Evolutionary conservation across 108 stramenopile genomes (phyloP).

Genomic region (Cyclotella distinguenda): DNA sequence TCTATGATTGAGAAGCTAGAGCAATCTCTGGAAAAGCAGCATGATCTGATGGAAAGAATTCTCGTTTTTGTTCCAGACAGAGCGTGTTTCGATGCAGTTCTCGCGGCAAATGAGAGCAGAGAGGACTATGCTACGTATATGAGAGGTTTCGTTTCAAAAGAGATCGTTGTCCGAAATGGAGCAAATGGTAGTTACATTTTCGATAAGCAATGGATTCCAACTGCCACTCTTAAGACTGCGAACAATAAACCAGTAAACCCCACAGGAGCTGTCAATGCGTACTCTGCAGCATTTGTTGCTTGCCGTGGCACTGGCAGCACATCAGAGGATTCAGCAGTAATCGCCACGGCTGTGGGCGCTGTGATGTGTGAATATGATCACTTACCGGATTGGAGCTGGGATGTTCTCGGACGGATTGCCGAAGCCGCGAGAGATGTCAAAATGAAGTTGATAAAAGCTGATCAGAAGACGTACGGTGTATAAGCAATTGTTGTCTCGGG

Average conservation of each 20-base stretch:
- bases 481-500: no score
- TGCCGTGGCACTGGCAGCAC: slow-evolving; percentile 39
- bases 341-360: slow-evolving; percentile 63
- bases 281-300: slow-evolving; percentile 44
- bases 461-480: no score
- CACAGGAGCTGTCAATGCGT: slow-evolving; percentile 65
- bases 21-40: neutral
- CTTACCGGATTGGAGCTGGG: slow-evolving; percentile 51
- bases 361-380: slow-evolving; percentile 58
- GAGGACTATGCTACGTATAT: neutral
- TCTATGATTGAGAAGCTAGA: slow-evolving; percentile 11
- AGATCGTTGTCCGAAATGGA: slow-evolving; percentile 41
- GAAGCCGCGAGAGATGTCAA: slow-evolving; percentile 39
- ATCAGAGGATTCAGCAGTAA: slow-evolving; percentile 29
- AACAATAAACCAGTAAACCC: slow-evolving; percentile 51
- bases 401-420: slow-evolving; percentile 38
- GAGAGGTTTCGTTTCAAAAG: slow-evolving; percentile 1
- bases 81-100: slow-evolving; percentile 30
- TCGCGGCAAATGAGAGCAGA: neutral
- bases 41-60: neutral
- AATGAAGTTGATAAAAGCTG: slow-evolving; percentile 1
- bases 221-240: slow-evolving; percentile 42
- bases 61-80: slow-evolving; percentile 23
- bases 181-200: slow-evolving; percentile 38
- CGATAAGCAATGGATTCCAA: slow-evolving; percentile 9